Percentiles rank a stretch among this genome's conserved stretches.
Evolutionary conservation across 2,329 filamentous ascomycete genomes (phyloP).

Genomic region (Akanthomyces dipterigenus): DNA sequence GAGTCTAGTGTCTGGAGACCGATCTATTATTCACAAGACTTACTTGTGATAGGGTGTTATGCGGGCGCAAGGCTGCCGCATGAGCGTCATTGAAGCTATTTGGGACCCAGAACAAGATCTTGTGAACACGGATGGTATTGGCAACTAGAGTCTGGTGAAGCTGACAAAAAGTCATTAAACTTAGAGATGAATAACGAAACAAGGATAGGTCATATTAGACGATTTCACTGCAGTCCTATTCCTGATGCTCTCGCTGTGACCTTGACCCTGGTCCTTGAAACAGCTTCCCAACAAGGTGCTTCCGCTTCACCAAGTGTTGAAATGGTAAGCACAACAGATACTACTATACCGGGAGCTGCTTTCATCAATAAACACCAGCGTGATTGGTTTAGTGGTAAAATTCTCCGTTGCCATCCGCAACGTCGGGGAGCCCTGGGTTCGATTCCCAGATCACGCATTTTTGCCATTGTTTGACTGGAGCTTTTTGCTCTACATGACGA

Average conservation of each 20-base stretch:
- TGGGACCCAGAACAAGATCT: constrained; percentile 29
- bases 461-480: background rate
- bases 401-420: constrained; percentile 28
- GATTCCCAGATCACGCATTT: constrained; percentile 27
- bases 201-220: too few species aligned
- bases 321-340: too few species aligned
- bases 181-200: too few species aligned
- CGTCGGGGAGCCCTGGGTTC: constrained; percentile 28
- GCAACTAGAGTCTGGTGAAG: background rate
- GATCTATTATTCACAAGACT: constrained; percentile 12
- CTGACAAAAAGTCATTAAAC: background rate
- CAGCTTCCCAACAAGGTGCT: too few species aligned
- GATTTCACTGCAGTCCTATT: too few species aligned
- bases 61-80: constrained; percentile 34
- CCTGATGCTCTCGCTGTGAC: too few species aligned
- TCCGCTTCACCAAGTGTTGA: too few species aligned
- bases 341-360: too few species aligned
- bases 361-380: constrained; percentile 17
- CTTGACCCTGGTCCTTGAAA: too few species aligned
- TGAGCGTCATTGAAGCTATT: constrained; percentile 43
- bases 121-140: background rate
- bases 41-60: constrained; percentile 28
- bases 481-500: background rate
- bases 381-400: constrained; percentile 31
- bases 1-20: constrained; percentile 9